Percentiles rank a stretch among this genome's conserved stretches.
These are phyloP conservation scores for Trifolium pratense DNA, from an alignment of 306 rosid genomes.

Conservation along the genomic window DNA sequence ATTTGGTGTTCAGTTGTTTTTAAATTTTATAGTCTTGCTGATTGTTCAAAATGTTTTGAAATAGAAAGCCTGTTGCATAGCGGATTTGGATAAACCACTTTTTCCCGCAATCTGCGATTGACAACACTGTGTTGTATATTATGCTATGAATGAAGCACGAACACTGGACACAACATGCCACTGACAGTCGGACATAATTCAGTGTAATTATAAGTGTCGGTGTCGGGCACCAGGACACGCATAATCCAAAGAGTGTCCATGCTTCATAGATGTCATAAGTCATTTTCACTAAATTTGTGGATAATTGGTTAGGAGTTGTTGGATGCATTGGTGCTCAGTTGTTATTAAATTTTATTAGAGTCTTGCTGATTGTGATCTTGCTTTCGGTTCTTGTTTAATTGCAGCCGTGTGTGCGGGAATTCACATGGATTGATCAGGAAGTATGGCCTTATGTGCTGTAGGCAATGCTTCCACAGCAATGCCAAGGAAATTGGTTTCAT, in stretches of 20 bases:
- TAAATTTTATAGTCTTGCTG: background rate
- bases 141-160: too few species aligned
- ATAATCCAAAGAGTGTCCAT: too few species aligned
- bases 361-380: slow-evolving; percentile 17
- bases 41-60: background rate
- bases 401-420: slow-evolving; percentile 74
- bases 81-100: too few species aligned
- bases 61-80: too few species aligned
- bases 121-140: too few species aligned
- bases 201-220: too few species aligned
- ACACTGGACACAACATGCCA: too few species aligned
- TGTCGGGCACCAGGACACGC: too few species aligned
- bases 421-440: slow-evolving; percentile 91
- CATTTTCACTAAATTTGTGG: background rate
- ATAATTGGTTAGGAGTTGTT: slow-evolving; percentile 21
- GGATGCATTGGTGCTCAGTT: background rate
- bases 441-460: slow-evolving; percentile 94
- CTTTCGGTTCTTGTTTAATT: background rate
- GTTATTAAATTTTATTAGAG: background rate
- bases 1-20: background rate
- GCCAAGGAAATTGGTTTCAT: slow-evolving; percentile 98
- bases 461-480: slow-evolving; percentile 96
- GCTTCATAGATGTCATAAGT: too few species aligned
- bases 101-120: too few species aligned
- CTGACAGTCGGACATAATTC: too few species aligned